Evolutionary conservation across 805 yeast species (phyloP).

Genomic region (Monosporozyma unispora): DNA sequence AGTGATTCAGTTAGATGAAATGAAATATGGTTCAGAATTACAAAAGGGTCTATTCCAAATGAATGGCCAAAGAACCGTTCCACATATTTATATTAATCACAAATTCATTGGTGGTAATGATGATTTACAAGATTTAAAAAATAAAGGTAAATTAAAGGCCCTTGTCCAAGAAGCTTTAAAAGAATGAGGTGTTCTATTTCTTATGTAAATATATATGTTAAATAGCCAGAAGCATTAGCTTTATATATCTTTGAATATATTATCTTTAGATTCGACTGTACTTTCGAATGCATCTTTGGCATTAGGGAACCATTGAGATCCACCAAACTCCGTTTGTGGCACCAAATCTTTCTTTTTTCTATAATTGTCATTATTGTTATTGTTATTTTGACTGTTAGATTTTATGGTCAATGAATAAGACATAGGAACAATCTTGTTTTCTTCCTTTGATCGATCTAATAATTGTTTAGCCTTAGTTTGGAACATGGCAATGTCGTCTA

Average conservation of each 20-base stretch:
- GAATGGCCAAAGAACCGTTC: slow-evolving; percentile 90
- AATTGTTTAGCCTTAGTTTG: slow-evolving; percentile 13
- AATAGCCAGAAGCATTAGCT: neutral
- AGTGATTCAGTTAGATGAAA: slow-evolving; percentile 38
- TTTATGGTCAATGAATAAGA: slow-evolving; percentile 16
- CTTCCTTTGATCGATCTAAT: slow-evolving; percentile 16
- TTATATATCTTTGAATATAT: slow-evolving; percentile 1
- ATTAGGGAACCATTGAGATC: slow-evolving; percentile 18
- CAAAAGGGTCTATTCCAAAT: slow-evolving; percentile 68
- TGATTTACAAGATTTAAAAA: slow-evolving; percentile 66
- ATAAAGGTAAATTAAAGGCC: slow-evolving; percentile 46
- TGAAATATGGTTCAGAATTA: slow-evolving; percentile 63
- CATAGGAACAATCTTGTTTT: slow-evolving; percentile 24
- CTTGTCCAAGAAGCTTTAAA: neutral
- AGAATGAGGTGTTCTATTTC: neutral
- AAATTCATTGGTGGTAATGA: slow-evolving; percentile 94
- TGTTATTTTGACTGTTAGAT: neutral
- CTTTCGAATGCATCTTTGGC: slow-evolving; percentile 18
- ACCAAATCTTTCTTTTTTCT: slow-evolving; percentile 15
- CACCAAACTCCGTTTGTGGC: slow-evolving; percentile 28
- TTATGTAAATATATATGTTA: neutral
- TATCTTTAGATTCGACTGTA: slow-evolving; percentile 6
- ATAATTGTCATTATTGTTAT: neutral
- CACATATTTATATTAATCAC: slow-evolving; percentile 81
- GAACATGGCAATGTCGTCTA: slow-evolving; percentile 19